phyloP scores from a whole-genome alignment of 129 eudicot genomes.

The Flaveria trinervia region DNA sequence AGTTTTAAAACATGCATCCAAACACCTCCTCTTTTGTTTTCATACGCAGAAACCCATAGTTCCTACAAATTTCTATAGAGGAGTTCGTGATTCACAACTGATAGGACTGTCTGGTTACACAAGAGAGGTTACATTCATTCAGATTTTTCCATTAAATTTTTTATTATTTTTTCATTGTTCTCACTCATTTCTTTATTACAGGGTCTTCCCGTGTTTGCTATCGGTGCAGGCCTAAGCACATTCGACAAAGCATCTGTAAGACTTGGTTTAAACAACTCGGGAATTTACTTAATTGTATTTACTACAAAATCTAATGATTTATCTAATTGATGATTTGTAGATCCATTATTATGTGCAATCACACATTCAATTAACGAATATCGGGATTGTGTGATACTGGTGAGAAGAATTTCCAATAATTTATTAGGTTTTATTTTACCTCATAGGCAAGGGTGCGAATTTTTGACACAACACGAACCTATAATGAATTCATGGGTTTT shows the following conservation, averaged over 20 bases:
- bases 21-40: constrained; percentile 7
- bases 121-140: constrained; percentile 50
- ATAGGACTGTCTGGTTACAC: constrained; percentile 79
- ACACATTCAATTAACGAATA: constrained; percentile 77
- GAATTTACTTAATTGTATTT: not conserved
- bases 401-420: constrained; percentile 32
- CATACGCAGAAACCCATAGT: constrained; percentile 63
- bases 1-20: not conserved
- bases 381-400: constrained; percentile 69
- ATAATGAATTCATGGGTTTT: not conserved
- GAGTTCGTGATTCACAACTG: constrained; percentile 70
- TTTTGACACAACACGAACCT: not conserved
- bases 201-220: constrained; percentile 77
- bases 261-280: not conserved
- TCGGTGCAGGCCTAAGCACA: constrained; percentile 67
- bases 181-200: constrained; percentile 22
- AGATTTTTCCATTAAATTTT: not conserved
- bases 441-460: not conserved
- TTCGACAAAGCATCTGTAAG: constrained; percentile 78
- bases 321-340: constrained; percentile 30
- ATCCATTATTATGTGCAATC: constrained; percentile 73
- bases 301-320: not conserved
- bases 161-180: not conserved
- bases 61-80: constrained; percentile 60
- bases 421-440: not conserved